These are phyloP conservation scores for Phanerodontia chrysosporium DNA, from an alignment of 768 basidiomycete species.

Conservation along the genomic window DNA sequence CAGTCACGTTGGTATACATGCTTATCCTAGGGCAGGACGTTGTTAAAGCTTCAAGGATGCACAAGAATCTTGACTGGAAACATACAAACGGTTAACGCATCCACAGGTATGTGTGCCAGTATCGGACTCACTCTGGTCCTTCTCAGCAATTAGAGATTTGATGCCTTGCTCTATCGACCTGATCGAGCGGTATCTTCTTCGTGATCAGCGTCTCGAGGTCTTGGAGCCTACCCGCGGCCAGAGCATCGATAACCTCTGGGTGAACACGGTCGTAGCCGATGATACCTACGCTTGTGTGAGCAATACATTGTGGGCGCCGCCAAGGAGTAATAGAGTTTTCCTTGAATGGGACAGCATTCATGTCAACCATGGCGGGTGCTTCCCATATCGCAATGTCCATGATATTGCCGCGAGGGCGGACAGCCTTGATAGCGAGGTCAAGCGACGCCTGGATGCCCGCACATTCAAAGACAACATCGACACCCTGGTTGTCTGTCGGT, in stretches of 20 bases:
- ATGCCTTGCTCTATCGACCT: slow-evolving; percentile 42
- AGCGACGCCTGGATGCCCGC: slow-evolving; percentile 38
- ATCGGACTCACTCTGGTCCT: slow-evolving; percentile 35
- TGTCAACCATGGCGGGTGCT: slow-evolving; percentile 28
- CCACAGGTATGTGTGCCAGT: neutral
- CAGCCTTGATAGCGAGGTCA: slow-evolving; percentile 31
- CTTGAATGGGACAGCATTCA: slow-evolving; percentile 32
- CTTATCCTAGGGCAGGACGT: too few species aligned
- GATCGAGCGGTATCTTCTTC: slow-evolving; percentile 35
- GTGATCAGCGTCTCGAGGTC: slow-evolving; percentile 41
- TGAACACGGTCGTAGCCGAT: slow-evolving; percentile 38
- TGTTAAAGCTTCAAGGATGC: slow-evolving; percentile 11
- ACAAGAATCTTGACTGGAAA: slow-evolving; percentile 37
- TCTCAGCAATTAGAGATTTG: slow-evolving; percentile 34
- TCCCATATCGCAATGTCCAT: slow-evolving; percentile 45
- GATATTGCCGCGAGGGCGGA: slow-evolving; percentile 36
- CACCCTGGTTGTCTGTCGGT: slow-evolving; percentile 30
- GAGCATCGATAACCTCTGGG: slow-evolving; percentile 34
- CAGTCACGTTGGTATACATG: too few species aligned
- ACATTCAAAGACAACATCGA: slow-evolving; percentile 46
- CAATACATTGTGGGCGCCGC: slow-evolving; percentile 1
- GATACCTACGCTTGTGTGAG: slow-evolving; percentile 24
- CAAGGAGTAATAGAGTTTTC: slow-evolving; percentile 38
- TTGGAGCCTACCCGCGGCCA: slow-evolving; percentile 35
- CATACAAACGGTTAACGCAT: neutral